These are phyloP conservation scores for Lipomyces orientalis DNA, from an alignment of 805 yeast genomes.

Conservation along the genomic window DNA sequence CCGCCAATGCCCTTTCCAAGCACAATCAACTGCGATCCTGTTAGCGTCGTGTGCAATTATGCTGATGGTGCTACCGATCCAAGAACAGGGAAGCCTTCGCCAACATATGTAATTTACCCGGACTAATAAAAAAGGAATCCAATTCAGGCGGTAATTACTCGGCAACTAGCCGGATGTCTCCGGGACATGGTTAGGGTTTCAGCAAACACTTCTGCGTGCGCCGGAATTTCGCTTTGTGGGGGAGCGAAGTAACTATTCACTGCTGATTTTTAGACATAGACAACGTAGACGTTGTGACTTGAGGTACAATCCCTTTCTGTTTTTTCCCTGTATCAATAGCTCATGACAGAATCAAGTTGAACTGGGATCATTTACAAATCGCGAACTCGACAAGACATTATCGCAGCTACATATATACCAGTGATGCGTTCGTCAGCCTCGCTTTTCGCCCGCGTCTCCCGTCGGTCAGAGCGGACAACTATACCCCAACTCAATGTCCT, in stretches of 20 bases:
- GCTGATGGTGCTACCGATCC: neutral
- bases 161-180: neutral
- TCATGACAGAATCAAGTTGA: neutral
- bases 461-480: slow-evolving; percentile 46
- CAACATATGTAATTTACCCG: neutral
- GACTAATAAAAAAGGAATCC: neutral
- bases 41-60: no score
- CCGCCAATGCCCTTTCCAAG: neutral
- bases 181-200: neutral
- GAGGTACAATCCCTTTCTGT: neutral
- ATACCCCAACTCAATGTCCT: slow-evolving; percentile 49
- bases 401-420: no score
- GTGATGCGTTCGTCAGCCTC: slow-evolving; percentile 21
- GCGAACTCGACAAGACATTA: neutral
- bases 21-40: no score
- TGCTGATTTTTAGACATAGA: neutral
- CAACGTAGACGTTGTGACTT: neutral
- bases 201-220: no score
- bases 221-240: neutral
- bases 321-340: neutral
- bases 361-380: no score
- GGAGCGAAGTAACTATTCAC: neutral
- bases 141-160: neutral
- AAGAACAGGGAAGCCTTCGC: neutral
- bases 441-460: slow-evolving; percentile 20